Evolutionary conservation across 202 grass and related monocot genomes (phyloP).

Genomic region (Carex arenaria): DNA sequence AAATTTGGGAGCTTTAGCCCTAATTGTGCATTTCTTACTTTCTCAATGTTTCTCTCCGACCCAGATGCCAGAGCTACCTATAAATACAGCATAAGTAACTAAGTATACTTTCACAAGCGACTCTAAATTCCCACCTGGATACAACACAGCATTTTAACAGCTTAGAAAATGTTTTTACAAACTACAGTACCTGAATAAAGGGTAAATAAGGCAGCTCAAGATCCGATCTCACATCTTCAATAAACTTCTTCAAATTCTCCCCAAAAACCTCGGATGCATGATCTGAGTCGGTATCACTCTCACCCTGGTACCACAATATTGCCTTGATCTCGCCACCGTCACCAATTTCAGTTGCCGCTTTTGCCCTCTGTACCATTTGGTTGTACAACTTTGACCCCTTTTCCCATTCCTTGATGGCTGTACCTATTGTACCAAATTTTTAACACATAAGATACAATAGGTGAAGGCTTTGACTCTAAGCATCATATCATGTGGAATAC

Average conservation of each 20-base stretch:
- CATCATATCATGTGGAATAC: not conserved
- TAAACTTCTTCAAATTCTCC: constrained; percentile 53
- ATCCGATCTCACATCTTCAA: constrained; percentile 57
- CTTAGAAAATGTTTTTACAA: not conserved
- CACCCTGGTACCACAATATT: constrained; percentile 90
- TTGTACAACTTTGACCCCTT: constrained; percentile 52
- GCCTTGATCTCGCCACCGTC: constrained; percentile 56
- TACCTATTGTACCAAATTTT: constrained; percentile 20
- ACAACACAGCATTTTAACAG: constrained; percentile 6
- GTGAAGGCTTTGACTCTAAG: not conserved
- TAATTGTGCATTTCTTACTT: constrained; percentile 66
- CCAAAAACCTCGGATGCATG: constrained; percentile 34
- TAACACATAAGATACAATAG: not conserved
- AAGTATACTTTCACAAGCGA: constrained; percentile 1
- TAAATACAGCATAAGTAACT: constrained; percentile 25
- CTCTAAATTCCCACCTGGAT: not conserved
- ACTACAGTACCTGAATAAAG: constrained; percentile 62
- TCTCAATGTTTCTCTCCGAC: constrained; percentile 46
- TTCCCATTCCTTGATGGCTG: constrained; percentile 65
- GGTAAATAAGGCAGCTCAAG: constrained; percentile 55
- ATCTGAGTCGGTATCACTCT: constrained; percentile 53
- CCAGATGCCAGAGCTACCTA: constrained; percentile 94
- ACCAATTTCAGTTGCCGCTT: constrained; percentile 23
- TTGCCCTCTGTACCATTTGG: constrained; percentile 59
- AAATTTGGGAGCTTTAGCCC: constrained; percentile 54